Conservation (phyloP, 2,329 filamentous ascomycete genomes). For the Akanthomyces dipterigenus region DNA sequence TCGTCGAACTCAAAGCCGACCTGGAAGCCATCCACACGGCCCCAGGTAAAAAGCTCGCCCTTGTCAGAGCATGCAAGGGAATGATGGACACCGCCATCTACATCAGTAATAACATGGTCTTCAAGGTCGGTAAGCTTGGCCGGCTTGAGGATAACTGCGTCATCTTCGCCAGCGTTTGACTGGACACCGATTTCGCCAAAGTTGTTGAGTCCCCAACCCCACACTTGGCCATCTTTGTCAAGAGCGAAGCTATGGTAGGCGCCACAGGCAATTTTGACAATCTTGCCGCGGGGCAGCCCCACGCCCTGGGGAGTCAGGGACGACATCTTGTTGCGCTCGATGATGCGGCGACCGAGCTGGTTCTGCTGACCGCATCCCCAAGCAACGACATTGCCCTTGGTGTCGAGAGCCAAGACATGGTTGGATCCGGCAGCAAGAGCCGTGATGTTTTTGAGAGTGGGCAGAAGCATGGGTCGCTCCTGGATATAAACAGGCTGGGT, state of each 20-base stretch:
- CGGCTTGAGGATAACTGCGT: slow-evolving; percentile 66
- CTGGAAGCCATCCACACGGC: slow-evolving; percentile 47
- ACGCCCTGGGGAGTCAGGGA: slow-evolving; percentile 55
- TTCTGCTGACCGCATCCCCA: slow-evolving; percentile 69
- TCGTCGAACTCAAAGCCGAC: slow-evolving; percentile 51
- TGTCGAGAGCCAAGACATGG: slow-evolving; percentile 62
- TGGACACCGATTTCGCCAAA: slow-evolving; percentile 71
- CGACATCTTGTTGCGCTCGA: slow-evolving; percentile 57
- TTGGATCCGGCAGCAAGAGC: slow-evolving; percentile 61
- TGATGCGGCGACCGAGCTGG: slow-evolving; percentile 52
- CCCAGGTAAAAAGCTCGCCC: slow-evolving; percentile 55
- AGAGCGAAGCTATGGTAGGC: slow-evolving; percentile 81
- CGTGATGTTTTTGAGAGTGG: slow-evolving; percentile 59
- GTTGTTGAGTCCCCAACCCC: slow-evolving; percentile 81
- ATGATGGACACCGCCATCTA: slow-evolving; percentile 70
- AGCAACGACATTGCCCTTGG: slow-evolving; percentile 56
- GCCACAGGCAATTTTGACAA: slow-evolving; percentile 52
- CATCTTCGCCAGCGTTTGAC: slow-evolving; percentile 44
- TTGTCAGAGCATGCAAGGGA: slow-evolving; percentile 55
- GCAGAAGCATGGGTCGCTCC: slow-evolving; percentile 46
- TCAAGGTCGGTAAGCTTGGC: slow-evolving; percentile 59
- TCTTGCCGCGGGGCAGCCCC: slow-evolving; percentile 50
- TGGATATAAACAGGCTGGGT: slow-evolving; percentile 46
- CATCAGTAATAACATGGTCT: slow-evolving; percentile 55
- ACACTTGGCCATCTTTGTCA: slow-evolving; percentile 62